These are phyloP conservation scores for Triangularia setosa DNA, from an alignment of 2,329 filamentous ascomycete genomes.

Conservation along the genomic window DNA sequence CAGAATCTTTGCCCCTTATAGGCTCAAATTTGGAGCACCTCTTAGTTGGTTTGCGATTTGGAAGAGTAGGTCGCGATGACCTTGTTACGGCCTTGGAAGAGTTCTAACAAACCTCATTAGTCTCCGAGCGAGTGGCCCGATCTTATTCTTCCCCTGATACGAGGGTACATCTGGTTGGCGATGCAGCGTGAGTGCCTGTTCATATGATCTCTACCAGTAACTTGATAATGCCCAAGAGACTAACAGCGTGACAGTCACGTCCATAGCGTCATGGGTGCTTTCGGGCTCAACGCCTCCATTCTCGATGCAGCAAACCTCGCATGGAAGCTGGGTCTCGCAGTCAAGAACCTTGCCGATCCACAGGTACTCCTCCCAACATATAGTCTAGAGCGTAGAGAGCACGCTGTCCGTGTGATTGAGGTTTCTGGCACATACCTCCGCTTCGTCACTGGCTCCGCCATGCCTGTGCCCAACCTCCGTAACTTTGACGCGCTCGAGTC, in stretches of 20 bases:
- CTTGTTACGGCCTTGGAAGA: neutral
- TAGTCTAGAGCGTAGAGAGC: neutral
- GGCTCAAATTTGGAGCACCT: neutral
- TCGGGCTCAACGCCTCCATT: conserved; percentile 1
- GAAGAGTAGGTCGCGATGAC: neutral
- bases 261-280: conserved; percentile 3
- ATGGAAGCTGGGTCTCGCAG: neutral
- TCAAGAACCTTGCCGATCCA: neutral
- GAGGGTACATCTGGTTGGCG: neutral
- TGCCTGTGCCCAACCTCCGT: neutral
- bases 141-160: neutral
- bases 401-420: neutral
- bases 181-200: neutral
- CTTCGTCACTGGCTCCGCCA: neutral
- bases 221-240: neutral
- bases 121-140: neutral
- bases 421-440: conserved; percentile 1
- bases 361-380: neutral
- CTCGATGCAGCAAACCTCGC: neutral
- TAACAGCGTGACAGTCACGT: neutral
- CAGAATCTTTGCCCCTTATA: conserved; percentile 1
- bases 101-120: neutral
- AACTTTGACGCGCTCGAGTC: neutral
- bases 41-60: conserved; percentile 5
- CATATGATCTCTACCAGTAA: neutral